Evolutionary conservation across 345 rosid species (phyloP), one percentile per base, ranked within the genome.

Genomic region (Murraya paniculata): DNA sequence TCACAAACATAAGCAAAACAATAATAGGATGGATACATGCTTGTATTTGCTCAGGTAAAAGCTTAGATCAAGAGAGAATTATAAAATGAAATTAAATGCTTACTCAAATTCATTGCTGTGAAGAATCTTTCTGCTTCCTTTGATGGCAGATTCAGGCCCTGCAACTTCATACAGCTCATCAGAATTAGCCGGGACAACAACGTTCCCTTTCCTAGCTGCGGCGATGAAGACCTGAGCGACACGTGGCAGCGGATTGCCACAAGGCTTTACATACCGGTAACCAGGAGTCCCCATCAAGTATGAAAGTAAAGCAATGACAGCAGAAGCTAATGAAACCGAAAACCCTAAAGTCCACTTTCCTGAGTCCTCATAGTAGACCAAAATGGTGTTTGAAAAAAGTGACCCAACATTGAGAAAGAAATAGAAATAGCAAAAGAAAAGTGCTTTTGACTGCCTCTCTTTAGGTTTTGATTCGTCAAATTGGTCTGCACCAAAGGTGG

Each of bases 401-500:
- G 95, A 90, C 21, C 97, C 97, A 2, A 83, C 82, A 58, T 93
- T 93, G 10, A 93, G 91, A 5, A 92, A 89, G 78, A 93, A 91
- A 84, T 93, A 93, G 78, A 93, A 93, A 79, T 91, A 90, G 80
- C 90, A 85, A 71, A 93, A 91, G 82, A 91, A 93, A 50, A 86
- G 85, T 25, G 87, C 88, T 80, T 89, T 93, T 1, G 89, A 84
- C 7, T 4, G 39, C 33, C 4, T 77, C 35, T 73, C 78, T 31
- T 86, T 80, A 0, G 89, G 86, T 24, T 71, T 64, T 7, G 77
- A 14, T 59, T 91, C 95, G 60, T 82, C 93, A 72, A 93, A 90
- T 69, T 93, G 97, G 74, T 95, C 98, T 0, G 98, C 92, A 25
- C 98, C 98, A 27, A 93, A 91, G 4, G 98, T 95, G 72, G 95